Conservation (phyloP, 352 stramenopile genomes). For the Thraustotheca clavata region DNA sequence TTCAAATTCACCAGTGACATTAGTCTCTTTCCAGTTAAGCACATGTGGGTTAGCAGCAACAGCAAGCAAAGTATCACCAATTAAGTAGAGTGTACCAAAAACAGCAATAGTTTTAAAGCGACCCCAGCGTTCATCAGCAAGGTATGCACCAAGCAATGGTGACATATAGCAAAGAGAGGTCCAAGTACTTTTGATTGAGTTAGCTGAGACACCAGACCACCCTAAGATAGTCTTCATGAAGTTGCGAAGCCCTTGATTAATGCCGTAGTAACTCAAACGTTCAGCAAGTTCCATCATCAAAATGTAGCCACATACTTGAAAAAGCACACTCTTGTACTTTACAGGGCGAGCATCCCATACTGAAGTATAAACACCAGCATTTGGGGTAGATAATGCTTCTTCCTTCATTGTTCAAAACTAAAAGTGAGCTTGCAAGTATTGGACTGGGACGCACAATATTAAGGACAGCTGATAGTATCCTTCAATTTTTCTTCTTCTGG, state of each 20-base stretch:
- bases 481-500: too few species aligned
- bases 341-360: slow-evolving; percentile 41
- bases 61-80: slow-evolving; percentile 52
- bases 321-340: slow-evolving; percentile 42
- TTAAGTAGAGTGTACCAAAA: slow-evolving; percentile 52
- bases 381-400: background rate
- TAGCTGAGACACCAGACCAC: slow-evolving; percentile 48
- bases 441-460: too few species aligned
- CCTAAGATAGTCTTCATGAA: slow-evolving; percentile 45
- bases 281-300: slow-evolving; percentile 53
- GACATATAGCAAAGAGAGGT: slow-evolving; percentile 54
- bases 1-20: slow-evolving; percentile 28
- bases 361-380: slow-evolving; percentile 3
- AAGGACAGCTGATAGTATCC: too few species aligned
- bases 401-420: background rate
- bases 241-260: slow-evolving; percentile 55
- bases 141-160: slow-evolving; percentile 44
- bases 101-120: slow-evolving; percentile 49
- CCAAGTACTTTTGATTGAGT: slow-evolving; percentile 54
- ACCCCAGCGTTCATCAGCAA: slow-evolving; percentile 52
- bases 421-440: background rate
- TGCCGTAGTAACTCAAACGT: slow-evolving; percentile 45
- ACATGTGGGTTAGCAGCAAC: slow-evolving; percentile 45
- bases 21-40: slow-evolving; percentile 24
- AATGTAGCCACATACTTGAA: slow-evolving; percentile 57